Percentiles rank a stretch among this genome's conserved stretches.
phyloP scores from a whole-genome alignment of 108 stramenopile species.

The Cyclotella atomus region DNA sequence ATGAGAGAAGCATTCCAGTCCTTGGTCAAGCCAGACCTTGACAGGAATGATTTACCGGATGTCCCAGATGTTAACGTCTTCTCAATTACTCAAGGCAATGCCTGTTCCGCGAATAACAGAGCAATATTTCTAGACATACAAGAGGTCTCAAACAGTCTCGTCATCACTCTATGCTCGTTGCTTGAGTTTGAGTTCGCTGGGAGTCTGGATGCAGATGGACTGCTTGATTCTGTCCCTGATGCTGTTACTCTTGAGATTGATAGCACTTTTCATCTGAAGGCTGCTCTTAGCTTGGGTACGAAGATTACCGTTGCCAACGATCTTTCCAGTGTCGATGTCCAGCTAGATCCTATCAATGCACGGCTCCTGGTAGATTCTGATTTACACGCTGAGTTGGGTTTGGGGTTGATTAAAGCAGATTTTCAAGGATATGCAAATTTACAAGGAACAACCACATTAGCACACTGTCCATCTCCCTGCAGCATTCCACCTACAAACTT shows the following conservation, averaged over 20 bases:
- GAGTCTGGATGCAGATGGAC: slow-evolving; percentile 3
- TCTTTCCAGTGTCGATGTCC: not conserved
- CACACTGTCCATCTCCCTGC: slow-evolving; percentile 11
- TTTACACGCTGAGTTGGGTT: not conserved
- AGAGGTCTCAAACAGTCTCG: not conserved
- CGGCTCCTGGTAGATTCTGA: slow-evolving; percentile 10
- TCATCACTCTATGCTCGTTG: slow-evolving; percentile 25
- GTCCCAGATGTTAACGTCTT: not conserved
- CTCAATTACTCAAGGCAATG: not conserved
- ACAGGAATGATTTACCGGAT: no score
- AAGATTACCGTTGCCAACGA: not conserved
- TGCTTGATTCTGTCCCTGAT: slow-evolving; percentile 18
- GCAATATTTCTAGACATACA: not conserved
- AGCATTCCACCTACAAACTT: not conserved
- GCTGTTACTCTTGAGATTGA: slow-evolving; percentile 3
- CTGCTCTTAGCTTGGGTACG: not conserved
- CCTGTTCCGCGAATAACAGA: not conserved
- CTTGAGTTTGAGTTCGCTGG: slow-evolving; percentile 28
- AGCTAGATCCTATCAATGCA: slow-evolving; percentile 28
- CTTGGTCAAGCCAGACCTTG: slow-evolving; percentile 10
- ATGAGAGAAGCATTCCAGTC: slow-evolving; percentile 12
- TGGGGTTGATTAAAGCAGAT: slow-evolving; percentile 19
- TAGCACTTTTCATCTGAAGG: not conserved
- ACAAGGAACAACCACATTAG: slow-evolving; percentile 4
- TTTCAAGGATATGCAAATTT: not conserved